phyloP scores from a whole-genome alignment of 148 eudicot genomes.

The Rhododendron simsii region DNA sequence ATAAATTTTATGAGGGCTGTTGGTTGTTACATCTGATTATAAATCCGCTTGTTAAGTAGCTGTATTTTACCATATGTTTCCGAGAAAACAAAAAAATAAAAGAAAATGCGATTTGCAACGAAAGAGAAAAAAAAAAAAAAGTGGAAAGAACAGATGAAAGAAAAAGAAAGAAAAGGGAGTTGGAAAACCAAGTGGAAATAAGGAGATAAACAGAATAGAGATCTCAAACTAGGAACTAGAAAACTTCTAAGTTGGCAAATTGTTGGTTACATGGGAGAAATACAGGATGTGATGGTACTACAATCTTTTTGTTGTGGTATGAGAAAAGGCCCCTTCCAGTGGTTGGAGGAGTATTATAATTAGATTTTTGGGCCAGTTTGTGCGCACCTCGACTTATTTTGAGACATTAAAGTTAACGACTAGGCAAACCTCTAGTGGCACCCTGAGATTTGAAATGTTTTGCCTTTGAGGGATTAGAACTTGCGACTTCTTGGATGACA shows the following conservation, averaged over 20 bases:
- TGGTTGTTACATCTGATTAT: neutral
- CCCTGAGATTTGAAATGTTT: too few species aligned
- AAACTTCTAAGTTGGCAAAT: neutral
- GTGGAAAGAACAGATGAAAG: neutral
- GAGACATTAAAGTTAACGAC: too few species aligned
- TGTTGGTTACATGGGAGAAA: neutral
- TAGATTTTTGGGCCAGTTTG: too few species aligned
- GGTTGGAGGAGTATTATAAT: neutral
- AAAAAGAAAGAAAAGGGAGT: neutral
- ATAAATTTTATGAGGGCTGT: neutral
- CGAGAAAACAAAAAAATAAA: neutral
- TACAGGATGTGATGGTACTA: neutral
- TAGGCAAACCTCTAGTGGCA: too few species aligned
- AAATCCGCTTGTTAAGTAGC: neutral
- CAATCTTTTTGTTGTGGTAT: neutral
- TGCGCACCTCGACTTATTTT: too few species aligned
- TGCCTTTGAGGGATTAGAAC: too few species aligned
- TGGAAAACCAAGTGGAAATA: neutral
- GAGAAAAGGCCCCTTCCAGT: neutral
- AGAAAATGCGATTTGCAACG: neutral
- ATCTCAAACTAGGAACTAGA: neutral
- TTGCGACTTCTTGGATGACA: too few species aligned
- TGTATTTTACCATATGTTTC: neutral
- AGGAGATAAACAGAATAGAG: neutral
- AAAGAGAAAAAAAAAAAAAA: neutral